Percentiles rank a stretch among this genome's conserved stretches.
phyloP scores from a whole-genome alignment of 768 basidiomycete genomes.

The Tephrocybe sp. region DNA sequence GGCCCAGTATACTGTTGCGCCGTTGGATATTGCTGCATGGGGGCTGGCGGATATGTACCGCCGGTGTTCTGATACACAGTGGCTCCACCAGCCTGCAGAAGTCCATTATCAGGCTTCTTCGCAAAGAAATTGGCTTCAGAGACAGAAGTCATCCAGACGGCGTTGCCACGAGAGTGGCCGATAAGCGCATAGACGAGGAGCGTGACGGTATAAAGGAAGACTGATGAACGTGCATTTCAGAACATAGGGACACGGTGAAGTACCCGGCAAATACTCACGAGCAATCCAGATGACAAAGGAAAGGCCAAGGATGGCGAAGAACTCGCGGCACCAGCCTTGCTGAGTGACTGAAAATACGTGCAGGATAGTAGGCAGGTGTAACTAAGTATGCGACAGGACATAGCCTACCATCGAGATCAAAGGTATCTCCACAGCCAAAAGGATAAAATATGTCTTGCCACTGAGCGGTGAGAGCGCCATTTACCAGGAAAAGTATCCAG shows the following conservation, averaged over 20 bases:
- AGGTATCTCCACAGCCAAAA: slow-evolving; percentile 8
- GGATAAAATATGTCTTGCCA: slow-evolving; percentile 7
- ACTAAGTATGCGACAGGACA: background rate
- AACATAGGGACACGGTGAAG: background rate
- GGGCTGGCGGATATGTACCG: background rate
- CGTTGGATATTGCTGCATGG: background rate
- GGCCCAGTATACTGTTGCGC: background rate
- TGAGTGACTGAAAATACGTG: background rate
- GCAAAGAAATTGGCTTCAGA: slow-evolving; percentile 11
- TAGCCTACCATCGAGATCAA: background rate
- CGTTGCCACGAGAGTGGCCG: slow-evolving; percentile 13
- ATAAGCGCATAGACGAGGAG: slow-evolving; percentile 11
- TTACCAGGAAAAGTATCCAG: slow-evolving; percentile 13
- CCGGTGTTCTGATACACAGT: background rate
- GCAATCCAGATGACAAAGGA: slow-evolving; percentile 16
- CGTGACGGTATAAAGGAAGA: slow-evolving; percentile 14
- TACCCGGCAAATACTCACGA: slow-evolving; percentile 4
- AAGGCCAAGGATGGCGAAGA: slow-evolving; percentile 12
- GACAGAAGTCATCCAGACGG: slow-evolving; percentile 12
- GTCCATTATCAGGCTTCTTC: background rate
- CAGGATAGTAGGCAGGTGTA: background rate
- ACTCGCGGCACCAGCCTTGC: slow-evolving; percentile 14
- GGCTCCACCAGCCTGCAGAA: background rate
- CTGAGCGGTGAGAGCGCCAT: slow-evolving; percentile 11
- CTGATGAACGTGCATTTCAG: slow-evolving; percentile 2